phyloP scores from a whole-genome alignment of 495 filamentous ascomycete species.

The Podospora didyma region DNA sequence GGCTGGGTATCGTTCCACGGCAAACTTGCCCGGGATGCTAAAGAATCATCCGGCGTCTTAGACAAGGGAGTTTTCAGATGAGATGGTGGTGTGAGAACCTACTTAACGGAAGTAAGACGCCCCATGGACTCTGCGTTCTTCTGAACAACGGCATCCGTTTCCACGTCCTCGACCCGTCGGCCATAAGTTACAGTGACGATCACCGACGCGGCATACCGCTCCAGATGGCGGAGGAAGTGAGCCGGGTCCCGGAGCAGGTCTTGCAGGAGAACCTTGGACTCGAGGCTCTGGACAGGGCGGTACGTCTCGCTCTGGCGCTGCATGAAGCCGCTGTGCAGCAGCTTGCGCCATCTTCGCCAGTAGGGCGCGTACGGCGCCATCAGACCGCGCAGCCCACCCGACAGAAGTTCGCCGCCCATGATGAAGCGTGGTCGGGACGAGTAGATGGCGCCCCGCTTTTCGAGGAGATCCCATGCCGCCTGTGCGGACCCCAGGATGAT shows the following conservation, averaged over 20 bases:
- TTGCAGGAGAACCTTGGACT: constrained; percentile 43
- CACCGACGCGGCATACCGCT: constrained; percentile 56
- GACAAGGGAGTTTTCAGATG: too few species aligned
- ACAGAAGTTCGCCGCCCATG: constrained; percentile 50
- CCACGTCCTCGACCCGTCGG: constrained; percentile 50
- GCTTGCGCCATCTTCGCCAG: constrained; percentile 53
- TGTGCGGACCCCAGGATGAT: constrained; percentile 61
- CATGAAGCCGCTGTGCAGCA: constrained; percentile 54
- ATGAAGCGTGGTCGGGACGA: constrained; percentile 45
- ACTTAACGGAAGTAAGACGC: constrained; percentile 54
- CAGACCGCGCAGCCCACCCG: constrained; percentile 43
- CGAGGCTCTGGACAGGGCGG: constrained; percentile 52
- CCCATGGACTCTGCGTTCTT: constrained; percentile 54
- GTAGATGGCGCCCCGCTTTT: constrained; percentile 50
- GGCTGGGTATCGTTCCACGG: constrained; percentile 54
- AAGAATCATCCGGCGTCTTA: background rate
- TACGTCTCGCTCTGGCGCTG: constrained; percentile 51
- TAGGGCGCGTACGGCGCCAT: constrained; percentile 48
- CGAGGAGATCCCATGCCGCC: constrained; percentile 51
- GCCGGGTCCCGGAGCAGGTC: constrained; percentile 39
- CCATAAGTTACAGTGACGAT: constrained; percentile 58
- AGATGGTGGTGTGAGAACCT: background rate
- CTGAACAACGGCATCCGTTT: constrained; percentile 47
- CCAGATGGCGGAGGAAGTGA: constrained; percentile 32
- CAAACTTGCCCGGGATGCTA: constrained; percentile 54